These are phyloP conservation scores for Penicillium malachiteum DNA, from an alignment of 495 filamentous ascomycete species.

Conservation along the genomic window DNA sequence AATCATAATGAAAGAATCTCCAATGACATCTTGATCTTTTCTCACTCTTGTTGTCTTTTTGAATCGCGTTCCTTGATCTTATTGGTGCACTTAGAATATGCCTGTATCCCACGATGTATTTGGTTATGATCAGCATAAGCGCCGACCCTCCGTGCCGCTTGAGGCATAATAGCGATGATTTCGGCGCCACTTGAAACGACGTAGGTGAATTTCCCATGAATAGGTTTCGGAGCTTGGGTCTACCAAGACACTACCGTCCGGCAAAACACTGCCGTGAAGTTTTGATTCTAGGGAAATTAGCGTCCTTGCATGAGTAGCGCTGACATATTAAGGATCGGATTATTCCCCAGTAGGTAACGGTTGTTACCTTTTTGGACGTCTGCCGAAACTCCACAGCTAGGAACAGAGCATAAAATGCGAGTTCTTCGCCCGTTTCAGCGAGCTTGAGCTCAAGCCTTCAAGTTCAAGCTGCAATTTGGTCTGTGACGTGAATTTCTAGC, in stretches of 20 bases:
- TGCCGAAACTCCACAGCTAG: background rate
- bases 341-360: background rate
- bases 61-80: background rate
- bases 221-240: background rate
- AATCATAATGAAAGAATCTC: too few species aligned
- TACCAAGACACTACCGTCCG: background rate
- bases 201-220: background rate
- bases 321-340: background rate
- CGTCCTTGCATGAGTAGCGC: background rate
- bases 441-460: background rate
- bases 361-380: background rate
- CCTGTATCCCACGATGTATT: background rate
- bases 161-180: background rate
- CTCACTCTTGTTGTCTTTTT: too few species aligned
- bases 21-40: too few species aligned
- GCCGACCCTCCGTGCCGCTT: background rate
- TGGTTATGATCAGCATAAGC: background rate
- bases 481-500: background rate
- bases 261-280: background rate
- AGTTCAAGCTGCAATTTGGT: background rate
- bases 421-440: background rate
- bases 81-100: background rate
- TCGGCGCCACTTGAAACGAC: background rate
- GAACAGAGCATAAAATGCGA: background rate
- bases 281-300: constrained; percentile 4